Conservation (phyloP, 176 grass and related monocot species). For the Poa pratensis region DNA sequence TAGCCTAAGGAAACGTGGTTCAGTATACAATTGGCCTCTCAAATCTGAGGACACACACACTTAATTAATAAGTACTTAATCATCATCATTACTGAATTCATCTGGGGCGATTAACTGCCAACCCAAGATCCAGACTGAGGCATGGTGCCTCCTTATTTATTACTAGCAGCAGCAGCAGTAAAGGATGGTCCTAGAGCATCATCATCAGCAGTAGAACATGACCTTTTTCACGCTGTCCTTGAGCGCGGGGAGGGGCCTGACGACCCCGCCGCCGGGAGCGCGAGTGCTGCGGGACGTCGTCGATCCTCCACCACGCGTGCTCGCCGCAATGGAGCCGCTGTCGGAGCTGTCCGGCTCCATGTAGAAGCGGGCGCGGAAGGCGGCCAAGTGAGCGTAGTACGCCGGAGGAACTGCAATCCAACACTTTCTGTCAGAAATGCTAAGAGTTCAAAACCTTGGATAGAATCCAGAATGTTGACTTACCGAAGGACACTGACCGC, state of each 20-base stretch:
- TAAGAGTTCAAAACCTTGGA: too few species aligned
- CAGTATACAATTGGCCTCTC: background rate
- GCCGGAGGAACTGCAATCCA: slow-evolving; percentile 73
- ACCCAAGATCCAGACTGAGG: background rate
- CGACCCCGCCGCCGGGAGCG: slow-evolving; percentile 35
- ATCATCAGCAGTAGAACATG: slow-evolving; percentile 87
- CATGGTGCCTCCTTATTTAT: background rate
- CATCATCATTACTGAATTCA: background rate
- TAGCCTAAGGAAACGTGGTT: background rate
- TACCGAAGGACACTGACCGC: slow-evolving; percentile 76
- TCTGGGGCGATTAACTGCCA: background rate
- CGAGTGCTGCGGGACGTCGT: slow-evolving; percentile 46
- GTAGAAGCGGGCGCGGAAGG: slow-evolving; percentile 87
- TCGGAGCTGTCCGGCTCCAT: slow-evolving; percentile 81
- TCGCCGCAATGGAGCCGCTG: slow-evolving; percentile 44
- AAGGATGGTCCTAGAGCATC: background rate
- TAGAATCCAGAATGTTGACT: too few species aligned
- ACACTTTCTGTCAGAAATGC: too few species aligned
- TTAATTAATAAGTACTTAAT: background rate
- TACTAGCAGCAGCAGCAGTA: background rate
- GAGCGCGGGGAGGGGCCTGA: slow-evolving; percentile 76
- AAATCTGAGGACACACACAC: background rate
- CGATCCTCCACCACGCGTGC: slow-evolving; percentile 16
- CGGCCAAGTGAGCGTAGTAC: slow-evolving; percentile 86
- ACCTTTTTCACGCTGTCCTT: slow-evolving; percentile 89